These are phyloP conservation scores for Colletotrichum lupini DNA, from an alignment of 2,329 filamentous ascomycete genomes.

Conservation along the genomic window DNA sequence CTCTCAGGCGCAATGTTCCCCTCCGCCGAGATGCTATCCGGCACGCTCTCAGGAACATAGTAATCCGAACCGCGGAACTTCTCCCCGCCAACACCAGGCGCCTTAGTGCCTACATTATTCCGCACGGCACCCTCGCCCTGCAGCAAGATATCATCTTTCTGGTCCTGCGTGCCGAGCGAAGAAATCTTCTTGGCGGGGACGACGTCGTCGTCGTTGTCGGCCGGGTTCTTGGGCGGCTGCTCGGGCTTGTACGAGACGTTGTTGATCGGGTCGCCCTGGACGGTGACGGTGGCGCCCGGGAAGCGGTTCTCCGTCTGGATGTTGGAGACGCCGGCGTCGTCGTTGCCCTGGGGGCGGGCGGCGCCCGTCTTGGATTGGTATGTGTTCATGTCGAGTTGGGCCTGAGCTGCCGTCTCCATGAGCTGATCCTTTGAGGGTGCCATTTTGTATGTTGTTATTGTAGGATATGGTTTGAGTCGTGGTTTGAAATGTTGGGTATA, in stretches of 20 bases:
- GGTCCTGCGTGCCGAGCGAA: conserved; percentile 25
- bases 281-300: conserved; percentile 50
- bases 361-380: conserved; percentile 60
- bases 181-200: conserved; percentile 39
- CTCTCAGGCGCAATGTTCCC: conserved; percentile 54
- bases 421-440: conserved; percentile 47
- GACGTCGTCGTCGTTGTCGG: conserved; percentile 51
- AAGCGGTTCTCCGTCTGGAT: conserved; percentile 54
- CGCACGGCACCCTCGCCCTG: conserved; percentile 51
- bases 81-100: conserved; percentile 48
- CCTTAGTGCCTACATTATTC: conserved; percentile 50
- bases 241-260: conserved; percentile 55
- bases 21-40: conserved; percentile 48
- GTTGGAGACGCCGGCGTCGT: conserved; percentile 56
- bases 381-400: conserved; percentile 60
- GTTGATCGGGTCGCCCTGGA: conserved; percentile 56
- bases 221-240: conserved; percentile 43
- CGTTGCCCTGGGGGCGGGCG: conserved; percentile 49
- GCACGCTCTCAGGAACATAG: conserved; percentile 53
- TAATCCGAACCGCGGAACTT: conserved; percentile 54
- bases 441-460: conserved; percentile 37
- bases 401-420: conserved; percentile 55
- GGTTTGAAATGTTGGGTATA: not conserved
- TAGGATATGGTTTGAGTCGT: not conserved
- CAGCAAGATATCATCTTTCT: conserved; percentile 24